phyloP scores from a whole-genome alignment of 768 basidiomycete genomes.

The Collybiopsis luxurians region DNA sequence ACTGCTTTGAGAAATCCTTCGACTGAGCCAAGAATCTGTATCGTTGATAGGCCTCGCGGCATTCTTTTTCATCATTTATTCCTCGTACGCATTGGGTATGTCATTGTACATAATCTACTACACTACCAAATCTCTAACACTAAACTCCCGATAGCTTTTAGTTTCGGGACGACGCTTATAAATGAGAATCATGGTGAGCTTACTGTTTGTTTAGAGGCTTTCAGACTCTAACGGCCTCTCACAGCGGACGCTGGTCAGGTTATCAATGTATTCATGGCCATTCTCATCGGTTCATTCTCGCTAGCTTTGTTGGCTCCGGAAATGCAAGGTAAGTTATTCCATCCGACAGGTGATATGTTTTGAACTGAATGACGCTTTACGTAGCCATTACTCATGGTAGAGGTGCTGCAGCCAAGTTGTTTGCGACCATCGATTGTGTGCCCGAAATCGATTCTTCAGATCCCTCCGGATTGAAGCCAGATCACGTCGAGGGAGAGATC shows the following conservation, averaged over 20 bases:
- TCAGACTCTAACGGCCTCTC: background rate
- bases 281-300: constrained; percentile 90
- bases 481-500: constrained; percentile 68
- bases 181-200: constrained; percentile 49
- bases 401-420: constrained; percentile 89
- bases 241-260: constrained; percentile 66
- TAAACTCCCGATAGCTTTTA: constrained; percentile 56
- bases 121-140: constrained; percentile 5
- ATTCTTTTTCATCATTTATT: constrained; percentile 86
- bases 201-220: background rate
- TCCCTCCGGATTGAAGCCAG: constrained; percentile 64
- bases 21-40: background rate
- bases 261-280: constrained; percentile 81
- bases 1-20: background rate
- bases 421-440: constrained; percentile 81
- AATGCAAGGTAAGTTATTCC: constrained; percentile 56
- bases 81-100: constrained; percentile 66
- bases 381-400: constrained; percentile 72
- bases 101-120: background rate
- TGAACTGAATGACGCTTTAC: too few relatives aligned
- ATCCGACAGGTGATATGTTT: constrained; percentile 19
- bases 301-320: constrained; percentile 84
- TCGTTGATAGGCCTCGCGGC: constrained; percentile 56
- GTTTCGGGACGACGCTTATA: constrained; percentile 86
- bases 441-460: constrained; percentile 83